These are phyloP conservation scores for Pythium utonaiense DNA, from an alignment of 352 stramenopile genomes.

Conservation along the genomic window DNA sequence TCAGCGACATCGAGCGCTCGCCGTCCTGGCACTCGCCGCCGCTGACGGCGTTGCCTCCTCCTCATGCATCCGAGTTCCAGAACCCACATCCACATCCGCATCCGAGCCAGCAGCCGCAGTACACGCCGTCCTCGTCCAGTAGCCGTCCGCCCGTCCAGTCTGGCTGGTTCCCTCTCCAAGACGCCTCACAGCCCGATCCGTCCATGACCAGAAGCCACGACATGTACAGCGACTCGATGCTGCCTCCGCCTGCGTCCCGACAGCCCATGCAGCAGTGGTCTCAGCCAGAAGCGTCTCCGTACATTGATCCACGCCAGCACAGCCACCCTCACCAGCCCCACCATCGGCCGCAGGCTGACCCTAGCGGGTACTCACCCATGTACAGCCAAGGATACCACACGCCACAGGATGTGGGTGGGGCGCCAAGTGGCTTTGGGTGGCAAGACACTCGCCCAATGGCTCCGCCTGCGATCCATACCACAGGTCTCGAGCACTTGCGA, in stretches of 20 bases:
- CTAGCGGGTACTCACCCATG: constrained; percentile 17
- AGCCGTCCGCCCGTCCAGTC: constrained; percentile 29
- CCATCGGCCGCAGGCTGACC: not conserved
- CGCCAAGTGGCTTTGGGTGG: constrained; percentile 15
- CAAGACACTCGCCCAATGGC: constrained; percentile 19
- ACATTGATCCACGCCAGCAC: not conserved
- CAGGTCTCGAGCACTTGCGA: constrained; percentile 19
- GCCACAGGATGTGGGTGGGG: constrained; percentile 1
- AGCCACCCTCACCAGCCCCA: not conserved
- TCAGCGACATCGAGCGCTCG: constrained; percentile 28
- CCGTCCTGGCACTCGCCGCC: constrained; percentile 19
- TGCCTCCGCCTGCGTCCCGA: constrained; percentile 1
- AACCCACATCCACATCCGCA: constrained; percentile 1
- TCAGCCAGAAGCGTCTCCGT: not conserved
- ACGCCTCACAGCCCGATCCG: constrained; percentile 6
- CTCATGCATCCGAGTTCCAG: constrained; percentile 5
- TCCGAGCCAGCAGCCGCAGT: constrained; percentile 6
- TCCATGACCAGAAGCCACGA: constrained; percentile 12
- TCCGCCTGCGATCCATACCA: constrained; percentile 15
- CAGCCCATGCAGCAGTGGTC: not conserved
- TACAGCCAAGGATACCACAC: constrained; percentile 18
- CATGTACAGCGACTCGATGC: constrained; percentile 16
- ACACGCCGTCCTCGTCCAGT: not conserved
- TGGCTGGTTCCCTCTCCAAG: constrained; percentile 55
- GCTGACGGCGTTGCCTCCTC: not conserved